Percentiles rank a stretch among this genome's conserved stretches.
These are phyloP conservation scores for Taiwanofungus camphoratus DNA, from an alignment of 1,284 basidiomycete species.

Conservation along the genomic window DNA sequence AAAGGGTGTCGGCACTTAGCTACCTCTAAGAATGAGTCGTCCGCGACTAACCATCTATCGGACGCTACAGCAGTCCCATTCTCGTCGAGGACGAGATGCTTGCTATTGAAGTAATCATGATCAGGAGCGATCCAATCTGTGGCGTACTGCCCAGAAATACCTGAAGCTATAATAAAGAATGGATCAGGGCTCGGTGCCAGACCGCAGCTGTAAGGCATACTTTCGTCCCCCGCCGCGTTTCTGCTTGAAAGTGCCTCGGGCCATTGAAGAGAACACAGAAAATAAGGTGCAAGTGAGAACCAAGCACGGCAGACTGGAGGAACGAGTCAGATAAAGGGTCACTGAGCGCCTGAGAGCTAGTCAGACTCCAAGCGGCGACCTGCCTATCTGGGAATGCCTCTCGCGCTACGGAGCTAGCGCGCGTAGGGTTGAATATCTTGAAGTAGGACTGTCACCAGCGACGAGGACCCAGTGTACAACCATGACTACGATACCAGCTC, in stretches of 20 bases:
- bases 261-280: constrained; percentile 16
- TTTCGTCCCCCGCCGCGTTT: constrained; percentile 80
- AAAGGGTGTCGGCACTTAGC: constrained; percentile 1
- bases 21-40: constrained; percentile 1
- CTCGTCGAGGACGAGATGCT: constrained; percentile 52
- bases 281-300: not conserved
- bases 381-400: no score
- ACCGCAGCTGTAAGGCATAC: constrained; percentile 15
- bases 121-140: constrained; percentile 3
- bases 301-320: no score
- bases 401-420: no score
- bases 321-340: no score
- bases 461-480: constrained; percentile 1
- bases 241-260: constrained; percentile 68
- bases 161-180: constrained; percentile 23
- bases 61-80: constrained; percentile 54
- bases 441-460: no score
- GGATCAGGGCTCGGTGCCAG: not conserved
- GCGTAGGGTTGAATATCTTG: no score
- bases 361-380: no score
- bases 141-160: constrained; percentile 12
- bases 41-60: constrained; percentile 40
- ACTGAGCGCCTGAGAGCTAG: no score
- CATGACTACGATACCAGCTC: constrained; percentile 86
- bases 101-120: constrained; percentile 32